These are phyloP conservation scores for Picea sitchensis DNA, from an alignment of 75 land plant genomes.

Conservation along the genomic window DNA sequence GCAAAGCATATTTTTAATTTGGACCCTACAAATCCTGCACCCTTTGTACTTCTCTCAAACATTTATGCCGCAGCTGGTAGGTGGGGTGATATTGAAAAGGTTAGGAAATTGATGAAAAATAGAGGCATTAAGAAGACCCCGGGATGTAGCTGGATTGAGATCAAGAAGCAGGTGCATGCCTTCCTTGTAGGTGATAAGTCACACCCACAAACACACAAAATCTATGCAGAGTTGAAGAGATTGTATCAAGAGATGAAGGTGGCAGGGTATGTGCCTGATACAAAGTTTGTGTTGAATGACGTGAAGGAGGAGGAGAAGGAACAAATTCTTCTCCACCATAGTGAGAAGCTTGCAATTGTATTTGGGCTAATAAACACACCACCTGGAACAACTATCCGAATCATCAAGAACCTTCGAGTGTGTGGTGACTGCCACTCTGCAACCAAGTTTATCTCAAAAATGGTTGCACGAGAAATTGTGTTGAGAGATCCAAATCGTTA, in stretches of 20 bases:
- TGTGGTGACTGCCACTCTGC: conserved; percentile 53
- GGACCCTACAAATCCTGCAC: not conserved
- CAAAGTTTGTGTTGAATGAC: conserved; percentile 14
- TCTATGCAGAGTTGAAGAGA: too few species aligned
- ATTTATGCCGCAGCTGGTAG: conserved; percentile 3
- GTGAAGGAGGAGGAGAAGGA: conserved; percentile 24
- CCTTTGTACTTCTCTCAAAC: conserved; percentile 3
- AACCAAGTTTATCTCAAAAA: conserved; percentile 29
- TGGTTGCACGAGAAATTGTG: conserved; percentile 33
- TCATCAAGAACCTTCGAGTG: conserved; percentile 56
- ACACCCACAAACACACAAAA: too few species aligned
- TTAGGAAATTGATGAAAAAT: conserved; percentile 1
- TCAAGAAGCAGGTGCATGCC: not conserved
- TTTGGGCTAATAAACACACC: conserved; percentile 45
- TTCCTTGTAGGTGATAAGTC: not conserved
- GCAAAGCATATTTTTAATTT: conserved; percentile 28
- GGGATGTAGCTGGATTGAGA: conserved; percentile 8
- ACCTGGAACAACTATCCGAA: conserved; percentile 36
- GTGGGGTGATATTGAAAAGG: not conserved
- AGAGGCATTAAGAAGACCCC: not conserved
- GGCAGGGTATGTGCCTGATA: conserved; percentile 18
- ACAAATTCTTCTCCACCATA: conserved; percentile 32
- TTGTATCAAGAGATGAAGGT: conserved; percentile 11
- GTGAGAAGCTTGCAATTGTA: conserved; percentile 70
- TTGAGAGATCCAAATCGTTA: conserved; percentile 53